phyloP scores from a whole-genome alignment of 2,329 filamentous ascomycete genomes.

The Phoma sp. region DNA sequence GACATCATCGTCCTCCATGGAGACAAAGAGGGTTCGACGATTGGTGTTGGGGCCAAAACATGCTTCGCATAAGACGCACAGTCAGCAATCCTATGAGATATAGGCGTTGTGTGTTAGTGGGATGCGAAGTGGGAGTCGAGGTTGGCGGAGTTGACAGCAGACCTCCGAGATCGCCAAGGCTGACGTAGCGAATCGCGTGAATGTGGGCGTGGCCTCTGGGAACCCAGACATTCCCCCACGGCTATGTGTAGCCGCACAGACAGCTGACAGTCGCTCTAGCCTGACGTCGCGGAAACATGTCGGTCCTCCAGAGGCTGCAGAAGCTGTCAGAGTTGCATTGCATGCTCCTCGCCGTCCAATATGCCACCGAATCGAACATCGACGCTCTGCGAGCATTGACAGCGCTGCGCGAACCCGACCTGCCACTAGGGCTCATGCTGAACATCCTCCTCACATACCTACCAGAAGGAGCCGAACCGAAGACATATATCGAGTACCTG shows the following conservation, averaged over 20 bases:
- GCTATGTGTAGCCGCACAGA: constrained; percentile 8
- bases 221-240: constrained; percentile 4
- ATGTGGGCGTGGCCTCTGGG: constrained; percentile 11
- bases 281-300: constrained; percentile 24
- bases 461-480: constrained; percentile 71
- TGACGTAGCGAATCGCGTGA: constrained; percentile 18
- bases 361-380: constrained; percentile 71
- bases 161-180: constrained; percentile 17
- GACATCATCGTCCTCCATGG: neutral
- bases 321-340: constrained; percentile 70
- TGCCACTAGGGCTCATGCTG: constrained; percentile 70
- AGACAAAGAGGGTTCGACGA: neutral
- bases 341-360: constrained; percentile 74
- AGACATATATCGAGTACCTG: constrained; percentile 67
- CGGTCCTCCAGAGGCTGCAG: constrained; percentile 34
- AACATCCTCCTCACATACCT: constrained; percentile 78
- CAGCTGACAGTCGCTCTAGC: constrained; percentile 6
- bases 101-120: neutral
- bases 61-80: neutral
- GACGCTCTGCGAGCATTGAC: constrained; percentile 66
- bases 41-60: neutral
- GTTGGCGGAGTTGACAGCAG: constrained; percentile 1
- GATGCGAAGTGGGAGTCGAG: constrained; percentile 8
- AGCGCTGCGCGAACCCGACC: constrained; percentile 61
- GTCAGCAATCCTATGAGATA: neutral